These are phyloP conservation scores for Geotrichum reessii DNA, from an alignment of 1,139 yeast species.

Conservation along the genomic window DNA sequence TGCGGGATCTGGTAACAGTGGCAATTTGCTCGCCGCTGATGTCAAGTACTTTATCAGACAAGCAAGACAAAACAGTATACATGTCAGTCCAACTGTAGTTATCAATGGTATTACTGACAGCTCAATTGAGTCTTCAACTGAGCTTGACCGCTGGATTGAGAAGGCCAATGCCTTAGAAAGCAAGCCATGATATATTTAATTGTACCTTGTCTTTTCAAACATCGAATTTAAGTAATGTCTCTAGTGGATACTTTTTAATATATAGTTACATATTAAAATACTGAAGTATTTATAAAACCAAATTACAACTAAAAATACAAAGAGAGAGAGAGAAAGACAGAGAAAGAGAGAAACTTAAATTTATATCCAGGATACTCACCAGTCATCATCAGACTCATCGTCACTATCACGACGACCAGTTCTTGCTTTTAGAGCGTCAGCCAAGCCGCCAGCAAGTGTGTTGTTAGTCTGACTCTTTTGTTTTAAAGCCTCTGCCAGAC, in stretches of 20 bases:
- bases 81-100: slow-evolving; percentile 77
- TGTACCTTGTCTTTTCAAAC: neutral
- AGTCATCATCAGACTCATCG: slow-evolving; percentile 56
- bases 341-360: neutral
- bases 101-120: slow-evolving; percentile 57
- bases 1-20: slow-evolving; percentile 44
- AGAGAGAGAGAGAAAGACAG: too few relatives aligned
- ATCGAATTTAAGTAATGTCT: neutral
- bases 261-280: neutral
- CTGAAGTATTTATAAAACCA: neutral
- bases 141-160: slow-evolving; percentile 16
- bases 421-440: slow-evolving; percentile 81
- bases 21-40: slow-evolving; percentile 56
- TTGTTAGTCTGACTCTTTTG: slow-evolving; percentile 60
- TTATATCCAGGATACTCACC: slow-evolving; percentile 29
- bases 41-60: slow-evolving; percentile 67
- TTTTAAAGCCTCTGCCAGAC: slow-evolving; percentile 68
- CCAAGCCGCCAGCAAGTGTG: slow-evolving; percentile 76
- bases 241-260: neutral
- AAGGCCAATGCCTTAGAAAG: slow-evolving; percentile 13
- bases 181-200: neutral
- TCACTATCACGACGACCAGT: slow-evolving; percentile 80
- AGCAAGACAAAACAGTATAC: slow-evolving; percentile 73
- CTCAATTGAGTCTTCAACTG: slow-evolving; percentile 41
- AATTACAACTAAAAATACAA: neutral